Conservation (phyloP, 1,284 basidiomycete genomes). For the Ustilago crameri region DNA sequence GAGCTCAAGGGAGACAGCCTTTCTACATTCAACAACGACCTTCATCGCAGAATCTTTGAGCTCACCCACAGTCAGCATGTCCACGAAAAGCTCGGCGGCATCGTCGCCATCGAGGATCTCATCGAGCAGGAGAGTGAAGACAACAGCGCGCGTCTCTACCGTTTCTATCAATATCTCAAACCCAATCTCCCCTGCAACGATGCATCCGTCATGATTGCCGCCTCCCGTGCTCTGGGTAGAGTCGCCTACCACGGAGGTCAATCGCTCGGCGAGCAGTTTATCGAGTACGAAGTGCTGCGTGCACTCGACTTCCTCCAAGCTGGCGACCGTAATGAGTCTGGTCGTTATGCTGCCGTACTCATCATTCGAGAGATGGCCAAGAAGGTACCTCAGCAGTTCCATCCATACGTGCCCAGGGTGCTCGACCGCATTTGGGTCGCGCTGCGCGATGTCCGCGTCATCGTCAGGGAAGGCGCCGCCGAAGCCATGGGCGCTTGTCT, state of each 20-base stretch:
- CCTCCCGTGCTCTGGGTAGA: constrained; percentile 83
- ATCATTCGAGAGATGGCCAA: constrained; percentile 67
- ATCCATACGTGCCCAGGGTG: constrained; percentile 62
- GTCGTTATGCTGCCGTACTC: constrained; percentile 67
- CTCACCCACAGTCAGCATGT: constrained; percentile 82
- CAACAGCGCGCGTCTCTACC: constrained; percentile 77
- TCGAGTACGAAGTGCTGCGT: constrained; percentile 84
- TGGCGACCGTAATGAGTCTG: constrained; percentile 70
- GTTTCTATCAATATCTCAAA: constrained; percentile 91
- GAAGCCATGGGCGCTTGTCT: constrained; percentile 67
- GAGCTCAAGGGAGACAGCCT: constrained; percentile 64
- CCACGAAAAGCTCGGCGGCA: constrained; percentile 81
- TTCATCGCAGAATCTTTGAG: constrained; percentile 82
- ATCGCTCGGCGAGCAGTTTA: constrained; percentile 84
- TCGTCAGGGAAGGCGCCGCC: constrained; percentile 64
- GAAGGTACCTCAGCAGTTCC: constrained; percentile 66
- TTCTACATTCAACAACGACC: constrained; percentile 68
- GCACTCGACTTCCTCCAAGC: constrained; percentile 78
- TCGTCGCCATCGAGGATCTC: constrained; percentile 76
- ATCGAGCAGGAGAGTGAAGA: constrained; percentile 52
- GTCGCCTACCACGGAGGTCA: constrained; percentile 83
- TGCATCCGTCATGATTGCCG: constrained; percentile 86
- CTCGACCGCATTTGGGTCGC: constrained; percentile 67
- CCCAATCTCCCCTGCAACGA: constrained; percentile 83
- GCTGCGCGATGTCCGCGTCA: constrained; percentile 62